phyloP scores from a whole-genome alignment of 1,284 basidiomycete species.

The Microstroma glucosiphilum region DNA sequence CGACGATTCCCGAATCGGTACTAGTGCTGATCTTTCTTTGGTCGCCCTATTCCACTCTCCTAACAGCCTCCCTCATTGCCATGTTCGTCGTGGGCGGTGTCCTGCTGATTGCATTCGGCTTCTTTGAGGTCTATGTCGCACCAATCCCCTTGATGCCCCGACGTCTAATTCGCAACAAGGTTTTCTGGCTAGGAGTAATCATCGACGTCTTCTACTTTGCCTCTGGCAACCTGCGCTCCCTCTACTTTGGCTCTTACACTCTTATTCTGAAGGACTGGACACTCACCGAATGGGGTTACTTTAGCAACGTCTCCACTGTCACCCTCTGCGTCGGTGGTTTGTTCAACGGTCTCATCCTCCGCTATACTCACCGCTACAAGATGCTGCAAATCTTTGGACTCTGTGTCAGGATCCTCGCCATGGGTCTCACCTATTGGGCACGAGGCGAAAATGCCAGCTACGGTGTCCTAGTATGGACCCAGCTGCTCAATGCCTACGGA shows the following conservation, averaged over 20 bases:
- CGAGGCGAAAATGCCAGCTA: constrained; percentile 12
- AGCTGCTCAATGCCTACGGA: constrained; percentile 45
- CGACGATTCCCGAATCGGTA: no score
- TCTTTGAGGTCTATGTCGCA: constrained; percentile 52
- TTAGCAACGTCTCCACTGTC: constrained; percentile 18
- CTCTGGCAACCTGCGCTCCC: constrained; percentile 46
- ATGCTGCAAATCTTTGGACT: not conserved
- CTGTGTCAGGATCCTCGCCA: not conserved
- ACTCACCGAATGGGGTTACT: constrained; percentile 22
- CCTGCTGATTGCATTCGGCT: constrained; percentile 47
- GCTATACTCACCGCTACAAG: constrained; percentile 1
- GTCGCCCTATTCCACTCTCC: no score
- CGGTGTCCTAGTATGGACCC: constrained; percentile 12
- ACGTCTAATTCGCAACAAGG: constrained; percentile 51
- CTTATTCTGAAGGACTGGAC: constrained; percentile 47
- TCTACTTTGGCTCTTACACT: constrained; percentile 52
- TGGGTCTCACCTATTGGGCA: constrained; percentile 17
- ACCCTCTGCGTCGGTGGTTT: not conserved
- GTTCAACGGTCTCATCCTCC: not conserved
- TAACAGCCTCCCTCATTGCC: constrained; percentile 52
- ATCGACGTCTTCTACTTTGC: constrained; percentile 53
- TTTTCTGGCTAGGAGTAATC: constrained; percentile 29
- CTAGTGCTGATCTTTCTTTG: no score
- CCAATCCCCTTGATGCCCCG: constrained; percentile 51
- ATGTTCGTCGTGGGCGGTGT: constrained; percentile 52